Conservation (phyloP, 306 rosid species). For the Rubus idaeus region DNA sequence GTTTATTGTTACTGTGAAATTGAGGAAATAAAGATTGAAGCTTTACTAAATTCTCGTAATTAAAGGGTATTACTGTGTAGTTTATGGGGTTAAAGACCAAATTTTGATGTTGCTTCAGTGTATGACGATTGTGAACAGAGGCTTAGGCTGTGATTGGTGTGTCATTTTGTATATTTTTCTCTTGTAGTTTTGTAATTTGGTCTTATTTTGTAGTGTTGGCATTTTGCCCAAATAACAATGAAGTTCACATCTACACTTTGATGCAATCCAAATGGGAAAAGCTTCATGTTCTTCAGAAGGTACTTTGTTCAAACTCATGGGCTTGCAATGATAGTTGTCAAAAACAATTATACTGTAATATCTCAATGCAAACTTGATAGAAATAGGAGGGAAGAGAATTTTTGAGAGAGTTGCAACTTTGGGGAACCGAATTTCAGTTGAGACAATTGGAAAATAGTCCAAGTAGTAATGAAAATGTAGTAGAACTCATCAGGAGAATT, state of each 20-base stretch:
- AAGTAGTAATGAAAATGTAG: background rate
- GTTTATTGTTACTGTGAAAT: no score
- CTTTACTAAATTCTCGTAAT: background rate
- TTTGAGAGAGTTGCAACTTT: background rate
- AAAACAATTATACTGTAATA: background rate
- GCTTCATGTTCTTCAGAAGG: slow-evolving; percentile 94
- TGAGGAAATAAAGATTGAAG: background rate
- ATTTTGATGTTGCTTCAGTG: background rate
- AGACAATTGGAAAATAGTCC: background rate
- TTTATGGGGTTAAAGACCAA: background rate
- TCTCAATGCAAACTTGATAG: background rate
- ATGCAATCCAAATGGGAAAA: slow-evolving; percentile 93
- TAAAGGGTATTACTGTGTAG: background rate
- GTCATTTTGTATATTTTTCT: background rate
- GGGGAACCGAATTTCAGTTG: background rate
- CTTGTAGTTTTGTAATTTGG: background rate
- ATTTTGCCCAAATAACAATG: slow-evolving; percentile 87
- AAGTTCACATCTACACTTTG: slow-evolving; percentile 79
- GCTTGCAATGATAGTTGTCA: background rate
- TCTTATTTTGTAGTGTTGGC: slow-evolving; percentile 69
- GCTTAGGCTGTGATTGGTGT: background rate
- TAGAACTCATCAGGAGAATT: background rate
- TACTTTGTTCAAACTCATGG: slow-evolving; percentile 15
- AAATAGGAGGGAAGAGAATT: background rate
- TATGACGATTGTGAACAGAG: background rate